phyloP scores from a whole-genome alignment of 2,329 filamentous ascomycete genomes.

The Ophiostoma sp. region DNA sequence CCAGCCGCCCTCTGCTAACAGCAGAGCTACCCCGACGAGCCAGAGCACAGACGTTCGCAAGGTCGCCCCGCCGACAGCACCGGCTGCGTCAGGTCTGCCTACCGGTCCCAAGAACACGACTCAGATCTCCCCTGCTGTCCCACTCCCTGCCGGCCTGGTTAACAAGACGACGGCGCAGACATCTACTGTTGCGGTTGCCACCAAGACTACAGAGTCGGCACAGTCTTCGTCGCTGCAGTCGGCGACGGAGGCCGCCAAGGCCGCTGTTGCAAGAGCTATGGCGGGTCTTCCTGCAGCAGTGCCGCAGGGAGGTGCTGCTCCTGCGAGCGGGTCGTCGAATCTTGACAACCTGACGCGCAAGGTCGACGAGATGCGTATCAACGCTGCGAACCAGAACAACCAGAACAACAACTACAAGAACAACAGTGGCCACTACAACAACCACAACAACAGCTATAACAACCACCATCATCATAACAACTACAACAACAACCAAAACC shows the following conservation, averaged over 20 bases:
- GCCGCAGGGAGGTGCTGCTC: slow-evolving; percentile 1
- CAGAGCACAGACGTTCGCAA: slow-evolving; percentile 2
- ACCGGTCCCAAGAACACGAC: slow-evolving; percentile 48
- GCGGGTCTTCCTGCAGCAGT: slow-evolving; percentile 58
- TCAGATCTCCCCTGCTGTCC: slow-evolving; percentile 66
- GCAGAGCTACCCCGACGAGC: slow-evolving; percentile 48
- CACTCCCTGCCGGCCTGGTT: slow-evolving; percentile 53
- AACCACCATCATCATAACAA: background rate
- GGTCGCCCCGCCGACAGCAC: slow-evolving; percentile 29
- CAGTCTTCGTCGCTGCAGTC: slow-evolving; percentile 54
- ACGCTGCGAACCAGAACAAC: slow-evolving; percentile 45
- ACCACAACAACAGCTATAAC: background rate
- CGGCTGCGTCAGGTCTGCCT: slow-evolving; percentile 32
- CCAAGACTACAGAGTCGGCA: slow-evolving; percentile 33
- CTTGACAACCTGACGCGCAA: slow-evolving; percentile 73
- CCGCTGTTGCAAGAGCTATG: slow-evolving; percentile 79
- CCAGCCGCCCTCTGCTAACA: slow-evolving; percentile 38
- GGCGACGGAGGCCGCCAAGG: slow-evolving; percentile 72
- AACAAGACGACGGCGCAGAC: slow-evolving; percentile 35
- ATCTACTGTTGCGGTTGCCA: slow-evolving; percentile 42
- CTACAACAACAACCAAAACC: slow-evolving; percentile 10
- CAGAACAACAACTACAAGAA: slow-evolving; percentile 25
- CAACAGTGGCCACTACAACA: background rate
- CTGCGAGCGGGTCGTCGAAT: slow-evolving; percentile 44
- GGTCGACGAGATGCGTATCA: slow-evolving; percentile 74